A percentile compares a stretch with the other conserved stretches of the same genome.
Evolutionary conservation across 2,329 filamentous ascomycete species (phyloP).

Genomic region (Exophiala sp.): DNA sequence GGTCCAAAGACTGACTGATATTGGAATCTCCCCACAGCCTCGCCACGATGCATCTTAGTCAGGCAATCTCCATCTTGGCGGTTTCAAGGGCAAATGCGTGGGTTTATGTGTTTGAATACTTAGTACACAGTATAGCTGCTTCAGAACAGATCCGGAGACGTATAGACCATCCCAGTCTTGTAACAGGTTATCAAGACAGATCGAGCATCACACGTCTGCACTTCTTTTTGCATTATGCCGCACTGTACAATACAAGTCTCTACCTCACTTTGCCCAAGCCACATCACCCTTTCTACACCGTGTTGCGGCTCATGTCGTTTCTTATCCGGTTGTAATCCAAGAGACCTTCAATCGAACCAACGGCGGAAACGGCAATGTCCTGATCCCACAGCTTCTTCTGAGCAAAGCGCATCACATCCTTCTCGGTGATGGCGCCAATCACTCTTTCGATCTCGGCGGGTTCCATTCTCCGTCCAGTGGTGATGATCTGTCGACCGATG

Average conservation of each 20-base stretch:
- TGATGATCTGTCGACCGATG: conserved; percentile 97
- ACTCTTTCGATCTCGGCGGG: conserved; percentile 91
- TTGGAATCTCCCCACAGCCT: no score
- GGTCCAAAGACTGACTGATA: no score
- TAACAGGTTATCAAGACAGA: no score
- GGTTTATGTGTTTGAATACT: no score
- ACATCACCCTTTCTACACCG: conserved; percentile 31
- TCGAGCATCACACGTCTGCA: no score
- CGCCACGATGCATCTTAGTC: no score
- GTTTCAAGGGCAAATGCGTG: no score
- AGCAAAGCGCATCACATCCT: conserved; percentile 96
- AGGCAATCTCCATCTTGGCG: no score
- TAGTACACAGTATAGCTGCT: no score
- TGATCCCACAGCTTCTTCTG: conserved; percentile 95
- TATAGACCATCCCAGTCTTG: no score
- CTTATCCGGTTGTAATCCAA: conserved; percentile 52
- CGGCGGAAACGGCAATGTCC: conserved; percentile 87
- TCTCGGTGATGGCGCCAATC: conserved; percentile 82
- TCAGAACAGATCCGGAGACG: no score
- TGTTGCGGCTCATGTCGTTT: conserved; percentile 80
- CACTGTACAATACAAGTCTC: conserved; percentile 19
- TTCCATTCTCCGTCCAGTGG: conserved; percentile 83
- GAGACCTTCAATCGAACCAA: conserved; percentile 83
- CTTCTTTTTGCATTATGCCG: conserved; percentile 18
- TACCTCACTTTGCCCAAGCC: conserved; percentile 1